Conservation (phyloP, 169 alveolate genomes). For the Eimeria mitis region DNA sequence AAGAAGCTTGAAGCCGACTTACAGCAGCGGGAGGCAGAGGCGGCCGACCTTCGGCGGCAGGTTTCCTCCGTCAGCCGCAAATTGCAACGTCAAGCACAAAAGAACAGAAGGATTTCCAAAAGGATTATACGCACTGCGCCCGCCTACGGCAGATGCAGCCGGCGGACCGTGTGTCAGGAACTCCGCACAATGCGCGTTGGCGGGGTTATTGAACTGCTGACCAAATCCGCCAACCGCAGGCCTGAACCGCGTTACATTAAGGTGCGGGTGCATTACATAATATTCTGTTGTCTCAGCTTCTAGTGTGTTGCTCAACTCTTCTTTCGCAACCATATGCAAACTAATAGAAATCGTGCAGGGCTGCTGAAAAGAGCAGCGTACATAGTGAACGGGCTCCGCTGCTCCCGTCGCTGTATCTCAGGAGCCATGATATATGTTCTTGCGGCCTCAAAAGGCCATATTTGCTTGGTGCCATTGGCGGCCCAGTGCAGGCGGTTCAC, state of each 20-base stretch:
- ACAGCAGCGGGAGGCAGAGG: slow-evolving; percentile 19
- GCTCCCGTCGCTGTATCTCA: not conserved
- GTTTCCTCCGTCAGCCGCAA: slow-evolving; percentile 1
- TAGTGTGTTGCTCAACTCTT: not conserved
- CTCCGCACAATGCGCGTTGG: slow-evolving; percentile 52
- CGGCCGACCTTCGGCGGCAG: not conserved
- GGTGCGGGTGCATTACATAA: not conserved
- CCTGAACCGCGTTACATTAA: slow-evolving; percentile 43
- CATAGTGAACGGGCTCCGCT: not conserved
- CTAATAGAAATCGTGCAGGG: not conserved
- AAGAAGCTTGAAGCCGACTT: not conserved
- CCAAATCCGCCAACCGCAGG: slow-evolving; percentile 13
- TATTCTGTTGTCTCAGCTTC: not conserved
- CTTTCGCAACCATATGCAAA: not conserved
- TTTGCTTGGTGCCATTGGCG: not conserved
- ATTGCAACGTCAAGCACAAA: slow-evolving; percentile 3
- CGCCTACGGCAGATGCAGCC: slow-evolving; percentile 28
- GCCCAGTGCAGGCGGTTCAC: not conserved
- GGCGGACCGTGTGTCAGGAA: slow-evolving; percentile 10
- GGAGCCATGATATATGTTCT: not conserved
- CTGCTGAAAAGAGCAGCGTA: not conserved
- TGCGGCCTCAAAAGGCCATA: not conserved
- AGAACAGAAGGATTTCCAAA: not conserved
- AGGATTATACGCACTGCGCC: not conserved
- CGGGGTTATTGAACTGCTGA: slow-evolving; percentile 15